A percentile compares a stretch with the other conserved stretches of the same genome.
Conservation (phyloP, 208 protist species). For the Crithidia fasciculata region DNA sequence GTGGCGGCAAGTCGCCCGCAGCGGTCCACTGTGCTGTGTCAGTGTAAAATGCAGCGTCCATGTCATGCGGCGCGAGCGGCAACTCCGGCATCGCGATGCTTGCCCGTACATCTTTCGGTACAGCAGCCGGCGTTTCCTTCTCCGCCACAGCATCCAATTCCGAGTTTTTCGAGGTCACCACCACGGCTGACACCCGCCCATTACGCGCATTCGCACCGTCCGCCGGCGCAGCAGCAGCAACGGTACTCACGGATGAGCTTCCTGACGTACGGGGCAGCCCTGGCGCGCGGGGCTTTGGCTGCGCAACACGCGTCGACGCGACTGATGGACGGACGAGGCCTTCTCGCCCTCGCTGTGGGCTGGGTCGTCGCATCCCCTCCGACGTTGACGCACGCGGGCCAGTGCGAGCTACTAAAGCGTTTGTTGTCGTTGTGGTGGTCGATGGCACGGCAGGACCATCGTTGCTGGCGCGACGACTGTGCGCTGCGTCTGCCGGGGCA, state of each 20-base stretch:
- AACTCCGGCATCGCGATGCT: neutral
- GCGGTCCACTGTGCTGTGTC: conserved; percentile 23
- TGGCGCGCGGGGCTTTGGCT: conserved; percentile 7
- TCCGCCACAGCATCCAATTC: no score
- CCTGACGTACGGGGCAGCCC: conserved; percentile 1
- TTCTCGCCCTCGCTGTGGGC: neutral
- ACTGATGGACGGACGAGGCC: neutral
- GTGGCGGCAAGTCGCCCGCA: conserved; percentile 24
- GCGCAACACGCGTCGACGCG: neutral
- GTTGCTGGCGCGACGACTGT: conserved; percentile 8
- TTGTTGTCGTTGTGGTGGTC: neutral
- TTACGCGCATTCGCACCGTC: neutral
- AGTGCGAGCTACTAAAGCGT: no score
- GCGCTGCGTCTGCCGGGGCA: neutral
- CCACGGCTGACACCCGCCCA: no score
- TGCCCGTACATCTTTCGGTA: neutral
- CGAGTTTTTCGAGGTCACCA: no score
- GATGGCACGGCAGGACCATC: neutral
- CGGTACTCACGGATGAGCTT: neutral
- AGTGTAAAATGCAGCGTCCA: conserved; percentile 23
- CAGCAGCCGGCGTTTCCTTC: neutral
- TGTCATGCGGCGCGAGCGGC: conserved; percentile 24
- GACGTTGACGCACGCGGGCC: conserved; percentile 3
- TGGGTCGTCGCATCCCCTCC: conserved; percentile 2
- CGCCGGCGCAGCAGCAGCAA: neutral